These are phyloP conservation scores for Castanospermum australe DNA, from an alignment of 306 rosid species.

Conservation along the genomic window DNA sequence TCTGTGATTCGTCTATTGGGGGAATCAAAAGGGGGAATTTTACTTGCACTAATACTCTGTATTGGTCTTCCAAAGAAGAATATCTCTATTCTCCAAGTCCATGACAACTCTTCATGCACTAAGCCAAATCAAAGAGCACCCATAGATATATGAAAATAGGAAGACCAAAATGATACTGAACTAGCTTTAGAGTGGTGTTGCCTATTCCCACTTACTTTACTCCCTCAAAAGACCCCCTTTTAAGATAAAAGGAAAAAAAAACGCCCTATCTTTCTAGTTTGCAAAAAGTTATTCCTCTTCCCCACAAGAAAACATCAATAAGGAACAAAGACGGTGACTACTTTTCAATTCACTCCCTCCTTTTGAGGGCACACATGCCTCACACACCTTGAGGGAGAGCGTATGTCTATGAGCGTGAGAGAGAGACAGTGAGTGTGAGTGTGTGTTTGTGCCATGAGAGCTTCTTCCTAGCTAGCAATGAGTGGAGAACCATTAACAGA, in stretches of 20 bases:
- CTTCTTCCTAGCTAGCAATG: conserved; percentile 51
- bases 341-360: conserved; percentile 65
- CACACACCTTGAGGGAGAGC: conserved; percentile 36
- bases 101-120: conserved; percentile 29
- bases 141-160: neutral
- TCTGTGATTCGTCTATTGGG: conserved; percentile 28
- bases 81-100: conserved; percentile 17
- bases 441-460: conserved; percentile 29
- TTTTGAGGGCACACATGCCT: conserved; percentile 72
- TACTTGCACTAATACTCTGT: neutral
- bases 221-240: conserved; percentile 56
- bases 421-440: neutral
- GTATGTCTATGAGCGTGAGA: conserved; percentile 17
- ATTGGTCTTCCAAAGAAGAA: conserved; percentile 28
- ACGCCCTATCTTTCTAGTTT: conserved; percentile 53
- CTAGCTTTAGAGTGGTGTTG: conserved; percentile 46
- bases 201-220: conserved; percentile 60
- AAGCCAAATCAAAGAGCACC: conserved; percentile 22
- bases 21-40: conserved; percentile 36
- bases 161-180: conserved; percentile 20
- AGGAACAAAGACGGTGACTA: conserved; percentile 63
- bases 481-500: conserved; percentile 62
- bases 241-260: conserved; percentile 37
- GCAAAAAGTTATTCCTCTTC: conserved; percentile 89
- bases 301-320: conserved; percentile 78